phyloP scores from a whole-genome alignment of 2,329 filamentous ascomycete species.

The Scytalidium lignicola region DNA sequence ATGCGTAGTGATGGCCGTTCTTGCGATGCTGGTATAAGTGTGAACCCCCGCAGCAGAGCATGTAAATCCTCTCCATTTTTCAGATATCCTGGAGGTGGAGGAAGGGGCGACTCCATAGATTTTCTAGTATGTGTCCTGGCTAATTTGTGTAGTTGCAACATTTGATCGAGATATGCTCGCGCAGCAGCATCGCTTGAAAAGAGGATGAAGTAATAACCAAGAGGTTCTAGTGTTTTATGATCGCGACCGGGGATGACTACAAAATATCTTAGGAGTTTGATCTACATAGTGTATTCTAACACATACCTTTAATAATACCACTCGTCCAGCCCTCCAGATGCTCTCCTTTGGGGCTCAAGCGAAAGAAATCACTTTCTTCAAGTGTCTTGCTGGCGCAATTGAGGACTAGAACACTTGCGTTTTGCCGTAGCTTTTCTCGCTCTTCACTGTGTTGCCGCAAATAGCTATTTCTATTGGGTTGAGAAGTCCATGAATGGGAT shows the following conservation, averaged over 20 bases:
- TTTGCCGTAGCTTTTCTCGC: background rate
- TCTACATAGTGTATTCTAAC: background rate
- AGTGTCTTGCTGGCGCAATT: conserved; percentile 54
- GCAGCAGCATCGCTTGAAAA: conserved; percentile 60
- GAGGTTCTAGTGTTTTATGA: conserved; percentile 54
- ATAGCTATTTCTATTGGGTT: background rate
- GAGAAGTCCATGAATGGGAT: background rate
- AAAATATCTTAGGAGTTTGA: conserved; percentile 18
- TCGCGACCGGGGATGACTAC: conserved; percentile 60
- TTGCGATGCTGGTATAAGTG: conserved; percentile 41
- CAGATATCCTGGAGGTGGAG: conserved; percentile 35
- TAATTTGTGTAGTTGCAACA: conserved; percentile 44
- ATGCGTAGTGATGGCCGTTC: conserved; percentile 28
- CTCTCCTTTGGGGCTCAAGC: conserved; percentile 54
- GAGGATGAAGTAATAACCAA: conserved; percentile 63
- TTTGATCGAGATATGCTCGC: conserved; percentile 53
- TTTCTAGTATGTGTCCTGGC: conserved; percentile 35
- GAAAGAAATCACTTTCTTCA: conserved; percentile 64
- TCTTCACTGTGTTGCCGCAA: background rate
- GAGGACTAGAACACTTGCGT: conserved; percentile 44
- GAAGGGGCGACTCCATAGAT: conserved; percentile 34
- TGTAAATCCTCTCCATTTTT: conserved; percentile 42
- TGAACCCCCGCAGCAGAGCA: conserved; percentile 42
- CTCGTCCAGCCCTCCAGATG: conserved; percentile 65
- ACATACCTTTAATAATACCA: conserved; percentile 52